These are phyloP conservation scores for Spirogloea muscicola DNA, from an alignment of 139 green algal species.

Conservation along the genomic window DNA sequence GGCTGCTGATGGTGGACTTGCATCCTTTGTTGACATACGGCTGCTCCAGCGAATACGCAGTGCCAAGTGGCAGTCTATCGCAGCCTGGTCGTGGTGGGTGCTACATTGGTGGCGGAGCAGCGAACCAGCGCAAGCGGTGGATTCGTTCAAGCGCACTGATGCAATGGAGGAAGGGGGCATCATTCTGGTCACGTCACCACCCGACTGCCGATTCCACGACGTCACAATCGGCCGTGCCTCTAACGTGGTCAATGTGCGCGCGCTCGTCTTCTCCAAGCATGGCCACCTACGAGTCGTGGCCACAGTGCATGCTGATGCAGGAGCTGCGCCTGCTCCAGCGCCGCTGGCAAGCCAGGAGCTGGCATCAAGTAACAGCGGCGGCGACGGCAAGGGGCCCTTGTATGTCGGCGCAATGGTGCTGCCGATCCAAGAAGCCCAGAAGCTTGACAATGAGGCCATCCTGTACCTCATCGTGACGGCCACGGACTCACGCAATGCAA, in stretches of 20 bases:
- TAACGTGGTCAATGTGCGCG: background rate
- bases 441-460: background rate
- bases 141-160: no score
- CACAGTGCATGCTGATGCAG: background rate
- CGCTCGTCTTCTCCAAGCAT: background rate
- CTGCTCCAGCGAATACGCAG: constrained; percentile 9
- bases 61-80: background rate
- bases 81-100: no score
- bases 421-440: background rate
- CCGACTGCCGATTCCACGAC: background rate
- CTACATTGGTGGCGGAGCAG: background rate
- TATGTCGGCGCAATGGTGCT: background rate
- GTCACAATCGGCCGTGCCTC: background rate
- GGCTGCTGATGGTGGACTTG: constrained; percentile 45
- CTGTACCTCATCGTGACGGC: background rate
- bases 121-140: background rate
- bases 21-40: constrained; percentile 57
- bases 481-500: background rate
- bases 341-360: background rate
- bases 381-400: background rate
- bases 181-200: background rate
- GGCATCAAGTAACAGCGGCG: no score
- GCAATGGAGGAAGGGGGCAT: background rate
- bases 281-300: background rate
- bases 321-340: background rate